Percentiles rank a stretch among this genome's conserved stretches.
These are phyloP conservation scores for Forsythia viridissima DNA, from an alignment of 257 asterid species.

Conservation along the genomic window DNA sequence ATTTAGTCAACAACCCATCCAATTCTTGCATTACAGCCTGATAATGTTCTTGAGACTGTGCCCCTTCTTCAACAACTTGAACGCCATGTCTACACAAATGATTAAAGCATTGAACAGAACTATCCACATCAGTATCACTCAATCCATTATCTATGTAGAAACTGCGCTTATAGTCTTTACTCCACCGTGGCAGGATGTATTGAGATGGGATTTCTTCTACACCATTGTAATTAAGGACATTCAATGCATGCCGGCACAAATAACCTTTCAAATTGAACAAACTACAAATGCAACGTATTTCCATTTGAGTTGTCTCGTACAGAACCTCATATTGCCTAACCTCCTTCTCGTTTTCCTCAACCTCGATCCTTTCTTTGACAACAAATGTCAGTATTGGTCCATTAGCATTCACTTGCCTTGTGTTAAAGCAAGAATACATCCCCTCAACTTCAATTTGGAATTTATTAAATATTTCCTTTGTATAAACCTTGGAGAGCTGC, in stretches of 20 bases:
- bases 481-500: conserved; percentile 59
- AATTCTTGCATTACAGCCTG: conserved; percentile 41
- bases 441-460: conserved; percentile 57
- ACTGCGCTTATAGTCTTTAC: conserved; percentile 40
- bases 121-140: conserved; percentile 32
- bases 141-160: conserved; percentile 16
- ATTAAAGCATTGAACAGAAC: conserved; percentile 34
- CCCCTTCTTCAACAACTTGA: conserved; percentile 53
- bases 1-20: conserved; percentile 34
- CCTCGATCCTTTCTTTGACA: conserved; percentile 47
- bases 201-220: conserved; percentile 54
- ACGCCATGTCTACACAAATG: conserved; percentile 34
- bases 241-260: conserved; percentile 60
- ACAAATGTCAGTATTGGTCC: conserved; percentile 50
- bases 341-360: conserved; percentile 43
- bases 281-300: conserved; percentile 62
- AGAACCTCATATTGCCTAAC: conserved; percentile 54
- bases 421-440: conserved; percentile 53
- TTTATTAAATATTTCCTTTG: conserved; percentile 52
- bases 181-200: conserved; percentile 56
- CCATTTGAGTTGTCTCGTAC: conserved; percentile 48
- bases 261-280: conserved; percentile 56
- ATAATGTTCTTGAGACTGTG: conserved; percentile 43
- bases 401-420: conserved; percentile 42
- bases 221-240: conserved; percentile 57